Evolutionary conservation across 192 early-diverging fungal species (phyloP), one percentile per base, ranked within the genome.

Genomic region (Backusella sp.): DNA sequence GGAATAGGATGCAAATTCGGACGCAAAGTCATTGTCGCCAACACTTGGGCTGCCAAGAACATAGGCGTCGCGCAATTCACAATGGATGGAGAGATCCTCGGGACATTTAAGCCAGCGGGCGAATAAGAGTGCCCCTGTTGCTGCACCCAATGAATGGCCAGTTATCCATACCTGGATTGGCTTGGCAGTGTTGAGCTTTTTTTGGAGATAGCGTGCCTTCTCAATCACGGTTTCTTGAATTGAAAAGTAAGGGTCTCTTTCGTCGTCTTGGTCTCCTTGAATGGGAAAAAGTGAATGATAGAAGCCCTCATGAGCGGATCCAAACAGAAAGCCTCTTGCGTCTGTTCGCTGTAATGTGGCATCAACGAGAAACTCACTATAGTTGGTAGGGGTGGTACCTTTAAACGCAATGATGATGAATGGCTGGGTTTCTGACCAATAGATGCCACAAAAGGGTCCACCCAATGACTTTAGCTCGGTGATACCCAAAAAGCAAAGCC

Each of bases 91-190:
- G 14, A 66, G 73, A 23, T 67, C 69, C 28, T 74, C 66, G 2
- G 84, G 71, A 4, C 77, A 77, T 73, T 85, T 76, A 30, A 88
- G 74, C 59, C 82, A 83, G 3, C 85, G 74, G 6, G 84, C 78
- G 80, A 84, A 84, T 2, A 84, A 76, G 19, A 88, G 68, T 3
- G 79, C 75, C 2, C 82, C 78, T 23, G 86, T 68, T 0, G 85
- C 88, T 19, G 79, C 84, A 23, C 88, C 88, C 11, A 89, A 70
- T 15, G 88, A 89, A 71, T 89, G 88, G 4, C 88, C 88, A 4
- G 88, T 86, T 8, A 89, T 66, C 85, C 86, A 89, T 4, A 89
- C 53, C 26, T 86, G 83, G 11, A 87, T 73, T 7, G 79, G 82
- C 1, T 75, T 68, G 11, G 32, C 62, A 15, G 66, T 77, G 28